These are phyloP conservation scores for Citrus sp. DNA, from an alignment of 345 rosid species.

Conservation along the genomic window DNA sequence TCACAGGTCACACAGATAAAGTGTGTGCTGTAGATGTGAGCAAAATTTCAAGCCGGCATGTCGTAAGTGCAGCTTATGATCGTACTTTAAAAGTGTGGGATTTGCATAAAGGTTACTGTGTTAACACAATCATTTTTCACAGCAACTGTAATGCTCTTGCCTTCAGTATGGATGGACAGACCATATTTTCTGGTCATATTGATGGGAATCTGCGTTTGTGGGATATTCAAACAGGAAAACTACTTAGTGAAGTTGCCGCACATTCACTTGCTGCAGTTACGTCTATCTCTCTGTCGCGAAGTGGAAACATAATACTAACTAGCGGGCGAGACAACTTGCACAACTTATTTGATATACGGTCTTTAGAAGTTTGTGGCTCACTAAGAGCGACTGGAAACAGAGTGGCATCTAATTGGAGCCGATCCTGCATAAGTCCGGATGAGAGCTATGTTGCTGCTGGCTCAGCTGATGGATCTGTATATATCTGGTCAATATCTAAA, in stretches of 20 bases:
- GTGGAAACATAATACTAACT: slow-evolving; percentile 66
- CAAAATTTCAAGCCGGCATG: slow-evolving; percentile 81
- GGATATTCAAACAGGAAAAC: slow-evolving; percentile 88
- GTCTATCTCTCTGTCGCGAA: slow-evolving; percentile 65
- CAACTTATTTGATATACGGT: slow-evolving; percentile 77
- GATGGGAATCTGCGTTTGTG: slow-evolving; percentile 95
- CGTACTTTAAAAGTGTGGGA: slow-evolving; percentile 98
- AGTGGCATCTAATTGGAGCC: slow-evolving; percentile 92
- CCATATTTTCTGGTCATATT: slow-evolving; percentile 91
- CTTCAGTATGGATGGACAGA: slow-evolving; percentile 83
- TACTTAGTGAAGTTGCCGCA: slow-evolving; percentile 83
- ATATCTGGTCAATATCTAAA: slow-evolving; percentile 77
- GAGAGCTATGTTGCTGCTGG: slow-evolving; percentile 89
- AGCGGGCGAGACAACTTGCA: slow-evolving; percentile 95
- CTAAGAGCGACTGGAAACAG: slow-evolving; percentile 77
- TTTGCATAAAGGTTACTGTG: slow-evolving; percentile 93
- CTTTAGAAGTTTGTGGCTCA: slow-evolving; percentile 81
- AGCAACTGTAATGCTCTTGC: slow-evolving; percentile 90
- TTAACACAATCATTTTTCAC: slow-evolving; percentile 75
- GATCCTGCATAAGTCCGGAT: slow-evolving; percentile 91
- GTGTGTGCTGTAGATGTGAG: slow-evolving; percentile 94
- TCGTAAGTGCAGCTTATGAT: slow-evolving; percentile 90
- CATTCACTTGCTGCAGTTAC: slow-evolving; percentile 84
- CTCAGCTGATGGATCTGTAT: slow-evolving; percentile 77
- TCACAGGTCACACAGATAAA: slow-evolving; percentile 86